phyloP scores from a whole-genome alignment of 495 filamentous ascomycete species.

The Trichocladium uniseriatum region DNA sequence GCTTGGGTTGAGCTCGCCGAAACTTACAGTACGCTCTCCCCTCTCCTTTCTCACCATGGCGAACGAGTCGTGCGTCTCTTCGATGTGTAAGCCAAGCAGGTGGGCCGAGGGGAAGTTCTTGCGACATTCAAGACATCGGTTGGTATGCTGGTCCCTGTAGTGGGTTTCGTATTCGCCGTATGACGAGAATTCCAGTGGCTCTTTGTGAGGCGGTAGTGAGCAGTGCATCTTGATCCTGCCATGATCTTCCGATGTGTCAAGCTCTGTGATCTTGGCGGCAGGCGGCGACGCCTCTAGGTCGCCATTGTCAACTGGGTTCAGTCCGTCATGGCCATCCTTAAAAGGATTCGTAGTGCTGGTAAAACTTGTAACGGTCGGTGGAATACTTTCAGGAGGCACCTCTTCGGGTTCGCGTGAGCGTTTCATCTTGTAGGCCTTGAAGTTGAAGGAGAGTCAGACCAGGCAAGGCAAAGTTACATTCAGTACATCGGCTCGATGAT shows the following conservation, averaged over 20 bases:
- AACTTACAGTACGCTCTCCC: constrained; percentile 77
- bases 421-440: constrained; percentile 32
- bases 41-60: constrained; percentile 57
- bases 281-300: constrained; percentile 15
- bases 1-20: neutral
- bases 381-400: constrained; percentile 18
- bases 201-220: constrained; percentile 67
- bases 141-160: constrained; percentile 69
- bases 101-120: constrained; percentile 66
- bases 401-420: constrained; percentile 45
- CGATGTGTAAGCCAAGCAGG: constrained; percentile 76
- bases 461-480: constrained; percentile 10
- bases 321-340: neutral
- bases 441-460: no score
- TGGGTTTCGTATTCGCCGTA: constrained; percentile 84
- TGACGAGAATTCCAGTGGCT: constrained; percentile 56
- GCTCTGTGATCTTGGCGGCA: constrained; percentile 34
- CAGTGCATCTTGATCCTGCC: constrained; percentile 55
- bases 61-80: constrained; percentile 84
- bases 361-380: neutral
- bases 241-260: constrained; percentile 26
- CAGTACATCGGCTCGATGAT: neutral
- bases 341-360: neutral
- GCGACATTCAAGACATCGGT: constrained; percentile 73
- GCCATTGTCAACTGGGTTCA: constrained; percentile 5